Evolutionary conservation across 441 rosid genomes (phyloP).

Genomic region (Populus tomentosa): DNA sequence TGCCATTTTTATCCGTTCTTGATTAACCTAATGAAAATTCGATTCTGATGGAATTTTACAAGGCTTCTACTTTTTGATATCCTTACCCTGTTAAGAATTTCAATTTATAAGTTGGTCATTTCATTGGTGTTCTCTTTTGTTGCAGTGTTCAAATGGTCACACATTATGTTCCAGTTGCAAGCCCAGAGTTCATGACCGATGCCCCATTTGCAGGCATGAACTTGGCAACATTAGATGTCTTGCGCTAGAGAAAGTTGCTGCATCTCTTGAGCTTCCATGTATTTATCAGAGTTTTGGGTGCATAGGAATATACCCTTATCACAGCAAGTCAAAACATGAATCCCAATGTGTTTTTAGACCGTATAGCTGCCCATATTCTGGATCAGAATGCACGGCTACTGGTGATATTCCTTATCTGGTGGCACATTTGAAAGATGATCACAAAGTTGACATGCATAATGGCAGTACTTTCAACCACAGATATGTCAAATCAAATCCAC

Average conservation of each 20-base stretch:
- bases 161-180: conserved; percentile 73
- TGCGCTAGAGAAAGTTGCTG: conserved; percentile 75
- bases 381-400: conserved; percentile 65
- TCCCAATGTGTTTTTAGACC: conserved; percentile 54
- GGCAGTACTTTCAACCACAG: conserved; percentile 80
- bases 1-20: not conserved
- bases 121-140: not conserved
- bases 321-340: conserved; percentile 76
- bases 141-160: conserved; percentile 75
- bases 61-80: not conserved
- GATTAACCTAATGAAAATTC: not conserved
- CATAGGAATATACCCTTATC: conserved; percentile 59
- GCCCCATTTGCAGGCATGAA: conserved; percentile 80
- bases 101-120: not conserved
- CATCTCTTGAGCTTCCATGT: conserved; percentile 75
- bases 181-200: conserved; percentile 69
- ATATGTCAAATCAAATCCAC: conserved; percentile 72
- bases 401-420: conserved; percentile 72
- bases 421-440: conserved; percentile 64
- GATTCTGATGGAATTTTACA: not conserved
- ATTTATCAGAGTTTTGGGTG: conserved; percentile 68
- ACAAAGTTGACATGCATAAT: conserved; percentile 75
- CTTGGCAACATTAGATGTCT: conserved; percentile 81
- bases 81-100: not conserved
- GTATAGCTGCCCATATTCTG: conserved; percentile 70